Conservation (phyloP, 768 basidiomycete species). For the Cyclocybe aegerita region DNA sequence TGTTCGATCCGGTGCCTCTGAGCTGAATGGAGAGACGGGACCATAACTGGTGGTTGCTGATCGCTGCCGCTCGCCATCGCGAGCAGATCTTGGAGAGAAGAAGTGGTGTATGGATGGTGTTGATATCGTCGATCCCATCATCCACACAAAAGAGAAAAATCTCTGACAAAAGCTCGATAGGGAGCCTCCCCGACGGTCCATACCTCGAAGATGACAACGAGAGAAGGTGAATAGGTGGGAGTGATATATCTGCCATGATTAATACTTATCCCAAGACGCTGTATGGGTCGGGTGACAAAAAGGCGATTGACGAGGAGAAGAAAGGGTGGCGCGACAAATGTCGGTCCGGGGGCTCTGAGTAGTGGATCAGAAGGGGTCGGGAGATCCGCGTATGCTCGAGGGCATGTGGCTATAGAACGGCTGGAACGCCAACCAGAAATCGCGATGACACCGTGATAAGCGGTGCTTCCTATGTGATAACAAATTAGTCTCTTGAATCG, state of each 20-base stretch:
- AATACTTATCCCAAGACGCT: neutral
- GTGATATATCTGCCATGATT: neutral
- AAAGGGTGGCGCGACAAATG: too few relatives aligned
- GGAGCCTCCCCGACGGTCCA: conserved; percentile 25
- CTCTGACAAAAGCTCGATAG: conserved; percentile 39
- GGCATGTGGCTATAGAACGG: too few relatives aligned
- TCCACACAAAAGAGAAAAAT: conserved; percentile 40
- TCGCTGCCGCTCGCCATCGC: conserved; percentile 39
- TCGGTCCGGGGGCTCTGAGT: too few relatives aligned
- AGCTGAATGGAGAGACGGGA: conserved; percentile 36
- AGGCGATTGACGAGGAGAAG: too few relatives aligned
- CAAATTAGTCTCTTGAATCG: neutral
- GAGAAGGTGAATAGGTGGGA: neutral
- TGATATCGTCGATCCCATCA: conserved; percentile 29
- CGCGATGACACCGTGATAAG: too few relatives aligned
- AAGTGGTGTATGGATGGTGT: conserved; percentile 38
- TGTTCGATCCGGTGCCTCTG: conserved; percentile 14
- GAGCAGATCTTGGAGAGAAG: conserved; percentile 38
- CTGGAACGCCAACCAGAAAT: too few relatives aligned
- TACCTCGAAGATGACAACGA: conserved; percentile 10
- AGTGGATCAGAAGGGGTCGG: too few relatives aligned
- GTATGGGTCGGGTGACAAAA: too few relatives aligned
- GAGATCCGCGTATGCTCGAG: too few relatives aligned
- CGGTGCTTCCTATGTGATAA: too few relatives aligned
- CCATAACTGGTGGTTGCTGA: conserved; percentile 39